Percentiles rank a stretch among this genome's conserved stretches.
Conservation (phyloP, 2,329 filamentous ascomycete genomes). For the Fusarium sp. region DNA sequence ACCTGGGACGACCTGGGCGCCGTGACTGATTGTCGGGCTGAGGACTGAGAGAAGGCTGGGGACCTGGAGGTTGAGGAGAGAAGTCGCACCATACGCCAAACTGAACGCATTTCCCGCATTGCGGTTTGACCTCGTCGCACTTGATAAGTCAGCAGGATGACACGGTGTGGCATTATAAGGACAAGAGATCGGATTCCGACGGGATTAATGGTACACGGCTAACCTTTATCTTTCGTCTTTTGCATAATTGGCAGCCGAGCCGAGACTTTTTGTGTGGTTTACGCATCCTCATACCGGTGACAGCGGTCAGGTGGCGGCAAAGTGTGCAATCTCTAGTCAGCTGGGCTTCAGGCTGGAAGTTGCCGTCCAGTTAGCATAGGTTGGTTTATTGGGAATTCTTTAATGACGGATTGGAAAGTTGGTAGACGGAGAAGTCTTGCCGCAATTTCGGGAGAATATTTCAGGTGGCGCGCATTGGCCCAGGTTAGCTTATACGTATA, state of each 20-base stretch:
- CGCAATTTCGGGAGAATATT: not conserved
- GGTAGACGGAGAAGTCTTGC: not conserved
- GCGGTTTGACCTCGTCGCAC: not conserved
- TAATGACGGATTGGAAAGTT: not conserved
- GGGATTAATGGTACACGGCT: not conserved
- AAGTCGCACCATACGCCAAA: not conserved
- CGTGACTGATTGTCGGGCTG: not conserved
- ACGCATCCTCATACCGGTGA: not conserved
- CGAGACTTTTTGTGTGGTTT: not conserved
- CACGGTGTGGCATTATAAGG: too few species aligned
- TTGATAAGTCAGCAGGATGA: not conserved
- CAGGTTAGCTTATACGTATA: not conserved
- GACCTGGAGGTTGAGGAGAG: not conserved
- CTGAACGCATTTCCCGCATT: not conserved
- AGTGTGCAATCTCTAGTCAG: fast-evolving
- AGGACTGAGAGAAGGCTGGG: not conserved
- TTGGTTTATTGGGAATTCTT: too few species aligned
- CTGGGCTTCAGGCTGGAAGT: too few species aligned
- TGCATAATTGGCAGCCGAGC: not conserved
- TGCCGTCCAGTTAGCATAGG: too few species aligned
- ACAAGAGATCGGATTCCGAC: too few species aligned
- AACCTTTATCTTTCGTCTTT: not conserved
- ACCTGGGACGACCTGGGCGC: not conserved
- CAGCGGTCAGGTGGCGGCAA: not conserved
- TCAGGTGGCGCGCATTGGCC: not conserved